Conservation (phyloP, 345 rosid species). For the Geranium rotundifolium region DNA sequence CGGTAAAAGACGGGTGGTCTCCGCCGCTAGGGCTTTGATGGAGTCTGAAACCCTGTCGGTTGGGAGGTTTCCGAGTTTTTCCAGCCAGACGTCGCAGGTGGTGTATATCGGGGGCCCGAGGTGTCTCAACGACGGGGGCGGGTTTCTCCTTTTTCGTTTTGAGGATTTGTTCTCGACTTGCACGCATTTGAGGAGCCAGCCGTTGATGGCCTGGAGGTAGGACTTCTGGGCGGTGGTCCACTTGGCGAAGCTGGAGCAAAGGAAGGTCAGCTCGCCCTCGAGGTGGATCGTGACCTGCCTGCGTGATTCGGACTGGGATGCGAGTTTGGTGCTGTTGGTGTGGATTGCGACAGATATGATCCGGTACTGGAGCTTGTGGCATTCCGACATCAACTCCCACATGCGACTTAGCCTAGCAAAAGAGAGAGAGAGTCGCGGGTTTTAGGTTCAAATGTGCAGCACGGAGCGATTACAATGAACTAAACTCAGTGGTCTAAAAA, state of each 20-base stretch:
- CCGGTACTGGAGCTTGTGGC: constrained; percentile 66
- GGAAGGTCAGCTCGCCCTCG: constrained; percentile 42
- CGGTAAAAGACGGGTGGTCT: constrained; percentile 52
- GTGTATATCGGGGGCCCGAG: constrained; percentile 62
- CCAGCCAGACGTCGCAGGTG: constrained; percentile 62
- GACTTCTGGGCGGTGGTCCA: constrained; percentile 65
- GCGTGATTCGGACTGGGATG: constrained; percentile 46
- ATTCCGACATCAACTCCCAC: constrained; percentile 92
- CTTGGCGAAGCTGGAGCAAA: constrained; percentile 57
- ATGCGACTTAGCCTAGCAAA: constrained; percentile 64
- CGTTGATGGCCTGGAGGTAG: constrained; percentile 55
- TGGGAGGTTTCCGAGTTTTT: constrained; percentile 32
- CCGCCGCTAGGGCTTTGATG: constrained; percentile 50
- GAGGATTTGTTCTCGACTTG: constrained; percentile 14
- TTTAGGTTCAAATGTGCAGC: too few relatives aligned
- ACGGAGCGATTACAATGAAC: too few relatives aligned
- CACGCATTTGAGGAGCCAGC: constrained; percentile 70
- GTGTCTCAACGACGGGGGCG: constrained; percentile 14
- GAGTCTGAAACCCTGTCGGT: constrained; percentile 45
- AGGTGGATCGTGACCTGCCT: constrained; percentile 48
- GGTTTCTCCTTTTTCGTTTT: constrained; percentile 25
- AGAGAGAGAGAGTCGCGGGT: too few relatives aligned
- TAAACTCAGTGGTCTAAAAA: too few relatives aligned
- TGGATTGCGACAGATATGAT: constrained; percentile 43
- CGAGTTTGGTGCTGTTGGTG: constrained; percentile 33